phyloP scores from a whole-genome alignment of 352 stramenopile species.

The Phytophthora sojae region DNA sequence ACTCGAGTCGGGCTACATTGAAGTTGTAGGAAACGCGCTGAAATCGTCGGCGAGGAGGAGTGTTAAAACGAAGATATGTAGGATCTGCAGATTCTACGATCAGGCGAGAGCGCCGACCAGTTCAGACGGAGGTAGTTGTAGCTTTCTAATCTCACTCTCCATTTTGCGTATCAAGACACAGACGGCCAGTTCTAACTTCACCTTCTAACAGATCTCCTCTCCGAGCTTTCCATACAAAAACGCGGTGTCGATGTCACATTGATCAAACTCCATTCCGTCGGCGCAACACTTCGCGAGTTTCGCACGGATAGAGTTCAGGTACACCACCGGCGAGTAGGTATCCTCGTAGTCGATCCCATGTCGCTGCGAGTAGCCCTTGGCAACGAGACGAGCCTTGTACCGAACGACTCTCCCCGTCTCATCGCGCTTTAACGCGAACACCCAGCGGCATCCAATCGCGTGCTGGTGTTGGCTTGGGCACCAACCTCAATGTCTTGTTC shows the following conservation, averaged over 20 bases:
- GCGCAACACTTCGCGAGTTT: not conserved
- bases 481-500: slow-evolving; percentile 22
- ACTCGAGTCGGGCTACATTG: too few relatives aligned
- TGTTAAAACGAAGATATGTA: too few relatives aligned
- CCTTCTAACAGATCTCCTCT: not conserved
- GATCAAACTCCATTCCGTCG: not conserved
- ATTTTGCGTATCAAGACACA: not conserved
- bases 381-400: too few relatives aligned
- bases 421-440: slow-evolving; percentile 7
- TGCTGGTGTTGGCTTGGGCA: slow-evolving; percentile 9
- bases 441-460: slow-evolving; percentile 10
- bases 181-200: not conserved
- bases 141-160: not conserved
- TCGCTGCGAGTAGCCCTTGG: not conserved
- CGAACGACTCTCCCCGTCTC: slow-evolving; percentile 7
- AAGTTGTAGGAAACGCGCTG: too few relatives aligned
- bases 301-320: not conserved
- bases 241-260: not conserved
- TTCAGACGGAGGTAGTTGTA: not conserved
- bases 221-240: not conserved
- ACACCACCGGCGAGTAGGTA: not conserved
- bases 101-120: not conserved
- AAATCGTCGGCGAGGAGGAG: too few relatives aligned
- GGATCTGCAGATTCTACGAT: not conserved
- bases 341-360: not conserved